phyloP scores from a whole-genome alignment of 1,284 basidiomycete species.

The Kalmanozyma brasiliensis region DNA sequence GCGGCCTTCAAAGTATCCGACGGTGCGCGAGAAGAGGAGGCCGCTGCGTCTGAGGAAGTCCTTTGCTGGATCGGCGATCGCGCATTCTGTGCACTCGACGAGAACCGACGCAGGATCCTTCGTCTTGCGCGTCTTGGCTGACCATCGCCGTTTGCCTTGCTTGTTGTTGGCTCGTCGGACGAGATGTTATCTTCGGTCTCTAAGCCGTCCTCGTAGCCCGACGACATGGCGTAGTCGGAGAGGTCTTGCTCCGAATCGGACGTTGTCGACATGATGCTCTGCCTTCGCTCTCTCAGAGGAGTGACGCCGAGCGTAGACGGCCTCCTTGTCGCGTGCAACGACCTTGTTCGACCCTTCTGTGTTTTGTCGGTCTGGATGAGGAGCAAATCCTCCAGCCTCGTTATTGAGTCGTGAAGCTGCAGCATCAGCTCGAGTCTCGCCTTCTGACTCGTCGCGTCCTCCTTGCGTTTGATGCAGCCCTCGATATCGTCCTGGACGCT shows the following conservation, averaged over 20 bases:
- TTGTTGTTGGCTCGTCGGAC: background rate
- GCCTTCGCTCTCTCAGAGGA: slow-evolving; percentile 11
- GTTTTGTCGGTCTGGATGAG: slow-evolving; percentile 70
- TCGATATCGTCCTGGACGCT: slow-evolving; percentile 81
- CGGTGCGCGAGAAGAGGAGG: slow-evolving; percentile 1
- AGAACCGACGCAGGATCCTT: slow-evolving; percentile 18
- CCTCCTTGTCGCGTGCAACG: slow-evolving; percentile 13
- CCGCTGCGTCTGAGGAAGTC: background rate
- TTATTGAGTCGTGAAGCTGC: slow-evolving; percentile 86
- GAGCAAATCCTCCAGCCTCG: slow-evolving; percentile 82
- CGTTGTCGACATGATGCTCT: slow-evolving; percentile 7
- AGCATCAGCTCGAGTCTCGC: slow-evolving; percentile 83
- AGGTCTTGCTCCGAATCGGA: slow-evolving; percentile 21
- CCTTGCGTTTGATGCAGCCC: slow-evolving; percentile 80
- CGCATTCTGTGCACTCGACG: slow-evolving; percentile 3
- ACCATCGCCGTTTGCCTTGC: background rate
- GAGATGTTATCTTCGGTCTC: slow-evolving; percentile 20
- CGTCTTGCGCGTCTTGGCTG: slow-evolving; percentile 9
- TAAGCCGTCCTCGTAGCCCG: slow-evolving; percentile 34
- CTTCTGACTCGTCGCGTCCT: slow-evolving; percentile 75
- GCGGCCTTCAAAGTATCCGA: slow-evolving; percentile 6
- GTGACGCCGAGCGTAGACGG: slow-evolving; percentile 21
- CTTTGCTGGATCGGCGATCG: background rate
- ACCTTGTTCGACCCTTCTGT: slow-evolving; percentile 7
- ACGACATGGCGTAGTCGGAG: slow-evolving; percentile 39